phyloP scores from a whole-genome alignment of 176 grass and related monocot species.

The Sorghum bicolor region Sorghum_bicolor_NCBIv3 NC_012871.2:9162501-9163000 shows the following conservation, averaged over 20 bases:
- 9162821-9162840: too few relatives aligned
- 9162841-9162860: not conserved
- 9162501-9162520: conserved; percentile 62
- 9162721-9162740: not conserved
- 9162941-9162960: not conserved
- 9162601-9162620: not conserved
- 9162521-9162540: conserved; percentile 74
- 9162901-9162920: not conserved
- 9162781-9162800: not conserved
- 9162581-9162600: not conserved
- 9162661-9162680: not conserved
- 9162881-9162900: not conserved
- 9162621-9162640: not conserved
- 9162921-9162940: not conserved
- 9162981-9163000: too few relatives aligned
- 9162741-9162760: not conserved
- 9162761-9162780: not conserved
- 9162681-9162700: not conserved
- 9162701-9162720: not conserved
- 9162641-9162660: not conserved
- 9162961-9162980: not conserved
- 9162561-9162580: not conserved
- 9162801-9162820: not conserved
- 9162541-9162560: conserved; percentile 30
- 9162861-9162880: not conserved